phyloP scores from a whole-genome alignment of 2,329 filamentous ascomycete species.

The Sphaerulina musiva region DNA sequence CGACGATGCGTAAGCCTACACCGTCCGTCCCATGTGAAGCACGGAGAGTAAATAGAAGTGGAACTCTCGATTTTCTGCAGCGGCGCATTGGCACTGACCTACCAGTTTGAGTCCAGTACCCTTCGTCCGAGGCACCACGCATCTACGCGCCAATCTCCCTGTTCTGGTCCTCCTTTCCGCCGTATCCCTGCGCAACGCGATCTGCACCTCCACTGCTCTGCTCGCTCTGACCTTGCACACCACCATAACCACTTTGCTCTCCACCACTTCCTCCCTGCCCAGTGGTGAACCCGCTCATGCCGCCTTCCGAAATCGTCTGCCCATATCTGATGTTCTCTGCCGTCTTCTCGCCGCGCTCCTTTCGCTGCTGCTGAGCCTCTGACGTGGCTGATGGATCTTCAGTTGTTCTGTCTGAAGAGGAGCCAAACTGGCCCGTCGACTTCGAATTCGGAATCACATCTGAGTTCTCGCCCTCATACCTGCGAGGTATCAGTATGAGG shows the following conservation, averaged over 20 bases:
- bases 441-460: constrained; percentile 47
- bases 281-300: constrained; percentile 49
- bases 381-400: constrained; percentile 31
- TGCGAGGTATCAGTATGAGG: constrained; percentile 25
- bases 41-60: too few relatives aligned
- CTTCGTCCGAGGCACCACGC: background rate
- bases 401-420: constrained; percentile 20
- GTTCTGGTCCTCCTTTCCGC: background rate
- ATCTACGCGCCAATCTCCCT: background rate
- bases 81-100: too few relatives aligned
- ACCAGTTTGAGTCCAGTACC: too few relatives aligned
- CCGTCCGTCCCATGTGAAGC: too few relatives aligned
- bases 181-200: background rate
- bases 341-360: constrained; percentile 39
- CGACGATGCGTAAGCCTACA: too few relatives aligned
- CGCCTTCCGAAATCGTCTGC: constrained; percentile 50
- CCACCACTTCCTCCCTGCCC: constrained; percentile 33
- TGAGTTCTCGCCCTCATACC: constrained; percentile 54
- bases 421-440: constrained; percentile 51
- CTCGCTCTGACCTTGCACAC: constrained; percentile 23
- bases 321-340: constrained; percentile 52
- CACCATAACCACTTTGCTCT: constrained; percentile 35
- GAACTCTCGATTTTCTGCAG: too few relatives aligned
- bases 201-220: constrained; percentile 33
- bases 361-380: constrained; percentile 31